These are phyloP conservation scores for Nothophoma quercina DNA, from an alignment of 2,329 filamentous ascomycete species.

Conservation along the genomic window DNA sequence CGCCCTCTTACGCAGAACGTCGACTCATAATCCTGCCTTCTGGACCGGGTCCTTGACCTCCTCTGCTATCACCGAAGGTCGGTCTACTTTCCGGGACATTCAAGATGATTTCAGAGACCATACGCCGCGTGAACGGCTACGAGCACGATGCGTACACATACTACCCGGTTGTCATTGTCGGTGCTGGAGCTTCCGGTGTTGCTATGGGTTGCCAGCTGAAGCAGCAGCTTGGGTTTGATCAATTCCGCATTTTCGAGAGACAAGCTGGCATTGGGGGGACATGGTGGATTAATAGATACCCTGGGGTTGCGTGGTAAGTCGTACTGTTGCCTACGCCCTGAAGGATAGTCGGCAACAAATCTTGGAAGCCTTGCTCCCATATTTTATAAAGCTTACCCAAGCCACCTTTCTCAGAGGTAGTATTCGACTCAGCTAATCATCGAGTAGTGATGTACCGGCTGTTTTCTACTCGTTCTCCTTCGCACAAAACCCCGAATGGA, in stretches of 20 bases:
- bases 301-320: constrained; percentile 47
- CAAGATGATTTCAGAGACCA: constrained; percentile 44
- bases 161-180: constrained; percentile 64
- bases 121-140: constrained; percentile 50
- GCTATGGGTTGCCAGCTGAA: constrained; percentile 67
- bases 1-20: neutral
- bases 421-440: constrained; percentile 27
- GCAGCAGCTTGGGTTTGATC: constrained; percentile 64
- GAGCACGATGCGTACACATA: constrained; percentile 51
- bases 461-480: constrained; percentile 66
- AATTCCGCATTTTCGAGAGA: constrained; percentile 68
- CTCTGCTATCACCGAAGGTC: neutral
- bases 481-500: constrained; percentile 61
- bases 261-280: constrained; percentile 67
- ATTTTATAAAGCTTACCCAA: too few relatives aligned
- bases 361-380: neutral
- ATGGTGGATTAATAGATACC: constrained; percentile 70
- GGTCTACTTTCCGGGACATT: neutral
- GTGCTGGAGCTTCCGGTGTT: constrained; percentile 69
- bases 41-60: neutral
- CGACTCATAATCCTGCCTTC: neutral
- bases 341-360: too few relatives aligned
- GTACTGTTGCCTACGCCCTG: neutral
- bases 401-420: too few relatives aligned
- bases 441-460: constrained; percentile 56